These are phyloP conservation scores for Sanghuangporus sanghuang DNA, from an alignment of 1,284 basidiomycete genomes.

Conservation along the genomic window DNA sequence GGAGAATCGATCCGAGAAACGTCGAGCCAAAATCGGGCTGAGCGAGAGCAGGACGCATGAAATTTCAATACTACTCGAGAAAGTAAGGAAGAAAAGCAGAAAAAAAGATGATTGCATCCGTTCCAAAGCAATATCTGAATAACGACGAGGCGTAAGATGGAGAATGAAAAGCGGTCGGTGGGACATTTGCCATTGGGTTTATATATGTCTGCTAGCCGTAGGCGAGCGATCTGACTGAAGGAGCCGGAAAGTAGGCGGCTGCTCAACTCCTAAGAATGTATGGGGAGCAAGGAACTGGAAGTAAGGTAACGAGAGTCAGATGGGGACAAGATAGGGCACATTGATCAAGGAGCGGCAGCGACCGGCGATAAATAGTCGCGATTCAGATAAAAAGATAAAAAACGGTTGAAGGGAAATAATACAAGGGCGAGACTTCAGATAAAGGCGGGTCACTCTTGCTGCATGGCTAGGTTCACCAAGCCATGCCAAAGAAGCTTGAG, in stretches of 20 bases:
- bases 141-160: not conserved
- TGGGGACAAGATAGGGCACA: not conserved
- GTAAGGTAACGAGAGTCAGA: not conserved
- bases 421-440: not conserved
- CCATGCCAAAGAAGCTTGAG: not conserved
- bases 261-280: not conserved
- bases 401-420: not conserved
- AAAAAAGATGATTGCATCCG: not conserved
- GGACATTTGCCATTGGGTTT: not conserved
- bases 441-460: not conserved
- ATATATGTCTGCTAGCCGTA: too few relatives aligned
- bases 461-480: not conserved
- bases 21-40: not conserved
- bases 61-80: too few relatives aligned
- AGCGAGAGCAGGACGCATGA: not conserved
- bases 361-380: not conserved
- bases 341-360: not conserved
- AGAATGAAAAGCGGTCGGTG: not conserved
- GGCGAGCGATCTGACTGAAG: not conserved
- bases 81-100: not conserved
- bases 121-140: not conserved
- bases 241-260: not conserved
- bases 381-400: not conserved
- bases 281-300: not conserved
- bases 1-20: not conserved